A percentile compares a stretch with the other conserved stretches of the same genome.
These are phyloP conservation scores for Mrakia frigida DNA, from an alignment of 768 basidiomycete species.

Conservation along the genomic window DNA sequence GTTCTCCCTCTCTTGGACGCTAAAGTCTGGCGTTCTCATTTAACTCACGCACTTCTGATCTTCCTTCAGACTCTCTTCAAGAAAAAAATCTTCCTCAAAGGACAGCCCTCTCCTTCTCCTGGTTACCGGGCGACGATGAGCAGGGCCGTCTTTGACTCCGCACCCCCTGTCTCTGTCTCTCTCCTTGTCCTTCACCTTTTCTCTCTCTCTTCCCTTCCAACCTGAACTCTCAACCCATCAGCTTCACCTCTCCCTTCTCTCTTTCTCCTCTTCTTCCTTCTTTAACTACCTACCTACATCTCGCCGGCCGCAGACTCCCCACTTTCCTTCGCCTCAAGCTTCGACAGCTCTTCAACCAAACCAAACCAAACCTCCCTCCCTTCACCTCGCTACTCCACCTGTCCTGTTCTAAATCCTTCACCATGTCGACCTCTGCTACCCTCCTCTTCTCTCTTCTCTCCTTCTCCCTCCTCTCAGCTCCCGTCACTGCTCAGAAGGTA, in stretches of 20 bases:
- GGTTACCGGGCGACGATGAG: no score
- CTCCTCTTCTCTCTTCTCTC: background rate
- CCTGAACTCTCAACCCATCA: background rate
- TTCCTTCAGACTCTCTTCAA: no score
- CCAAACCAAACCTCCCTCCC: no score
- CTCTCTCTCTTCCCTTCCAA: background rate
- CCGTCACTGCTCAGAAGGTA: background rate
- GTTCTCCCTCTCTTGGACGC: no score
- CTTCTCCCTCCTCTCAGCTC: background rate
- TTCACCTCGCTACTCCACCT: background rate
- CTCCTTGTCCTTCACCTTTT: background rate
- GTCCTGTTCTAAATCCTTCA: background rate
- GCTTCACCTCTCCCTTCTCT: background rate
- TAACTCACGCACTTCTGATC: no score
- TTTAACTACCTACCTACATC: background rate
- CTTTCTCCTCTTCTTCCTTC: background rate
- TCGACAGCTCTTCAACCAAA: background rate
- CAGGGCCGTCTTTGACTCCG: no score
- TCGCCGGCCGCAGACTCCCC: background rate
- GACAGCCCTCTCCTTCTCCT: no score
- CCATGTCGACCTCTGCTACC: background rate
- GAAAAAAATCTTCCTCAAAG: no score
- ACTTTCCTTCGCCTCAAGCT: background rate
- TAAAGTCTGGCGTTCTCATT: no score
- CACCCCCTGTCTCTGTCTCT: no score